Evolutionary conservation across 805 yeast genomes (phyloP), one percentile per base, ranked within the genome.

Genomic region (Candida hungchunana): DNA sequence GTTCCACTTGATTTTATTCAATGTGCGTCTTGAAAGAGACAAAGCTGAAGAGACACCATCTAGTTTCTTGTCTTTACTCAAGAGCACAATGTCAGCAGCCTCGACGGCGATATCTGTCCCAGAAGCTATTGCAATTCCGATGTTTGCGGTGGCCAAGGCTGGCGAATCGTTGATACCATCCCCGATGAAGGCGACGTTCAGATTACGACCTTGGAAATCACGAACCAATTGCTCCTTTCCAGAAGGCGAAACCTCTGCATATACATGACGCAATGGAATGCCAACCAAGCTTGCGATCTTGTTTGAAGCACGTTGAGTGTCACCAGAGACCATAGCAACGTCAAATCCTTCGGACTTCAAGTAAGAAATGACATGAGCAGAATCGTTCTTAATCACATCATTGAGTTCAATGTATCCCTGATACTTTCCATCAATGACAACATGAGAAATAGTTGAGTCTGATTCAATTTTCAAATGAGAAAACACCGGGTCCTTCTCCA

Each of bases 141-240:
- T 62, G 47, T 88, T 86, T 1, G 96, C 83, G 37, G 82, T 73
- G 1, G 86, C 95, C 37, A 93, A 69, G 0, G 97, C 97, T 0
- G 98, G 97, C 0, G 97, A 95, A 57, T 93, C 99, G 59, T 93
- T 93, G 47, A 93, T 85, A 41, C 99, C 99, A 62, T 93, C 99
- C 25, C 99, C 99, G 16, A 93, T 81, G 68, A 94, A 88, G 6
- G 89, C 90, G 27, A 93, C 81, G 13, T 67, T 63, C 9, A 62
- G 50, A 2, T 65, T 66, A 4, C 48, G 48, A 11, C 48, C 58
- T 51, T 80, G 84, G 37, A 86, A 62, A 32, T 69, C 66, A 26
- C 63, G 61, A 16, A 93, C 77, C 22, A 86, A 68, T 20, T 71
- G 71, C 37, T 85, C 79, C 60, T 93, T 93, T 36, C 81, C 82